phyloP scores from a whole-genome alignment of 2,329 filamentous ascomycete species.

The Hypoxylon sp. region DNA sequence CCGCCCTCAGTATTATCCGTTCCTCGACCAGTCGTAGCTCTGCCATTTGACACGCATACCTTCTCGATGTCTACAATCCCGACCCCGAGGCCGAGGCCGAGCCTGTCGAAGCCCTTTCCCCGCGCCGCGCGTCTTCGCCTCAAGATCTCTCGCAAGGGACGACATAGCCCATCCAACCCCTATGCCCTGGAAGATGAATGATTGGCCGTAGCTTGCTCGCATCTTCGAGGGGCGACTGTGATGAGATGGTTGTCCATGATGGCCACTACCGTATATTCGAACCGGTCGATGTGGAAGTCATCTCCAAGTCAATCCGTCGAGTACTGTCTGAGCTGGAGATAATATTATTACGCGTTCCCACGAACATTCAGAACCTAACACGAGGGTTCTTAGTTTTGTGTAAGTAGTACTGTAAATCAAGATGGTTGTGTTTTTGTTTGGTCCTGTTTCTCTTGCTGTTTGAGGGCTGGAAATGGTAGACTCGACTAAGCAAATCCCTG shows the following conservation, averaged over 20 bases:
- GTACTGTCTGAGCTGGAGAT: constrained; percentile 16
- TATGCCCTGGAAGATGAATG: constrained; percentile 7
- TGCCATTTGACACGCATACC: constrained; percentile 10
- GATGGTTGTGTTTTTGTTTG: background rate
- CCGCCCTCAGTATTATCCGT: background rate
- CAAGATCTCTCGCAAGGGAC: constrained; percentile 13
- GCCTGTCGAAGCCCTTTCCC: background rate
- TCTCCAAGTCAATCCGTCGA: constrained; percentile 15
- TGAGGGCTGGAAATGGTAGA: background rate
- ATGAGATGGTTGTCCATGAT: constrained; percentile 21
- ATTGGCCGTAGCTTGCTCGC: constrained; percentile 16
- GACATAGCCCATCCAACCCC: constrained; percentile 4
- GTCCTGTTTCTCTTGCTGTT: background rate
- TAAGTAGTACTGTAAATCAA: background rate
- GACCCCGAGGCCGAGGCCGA: too few species aligned
- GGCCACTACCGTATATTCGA: constrained; percentile 27
- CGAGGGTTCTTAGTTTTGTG: background rate
- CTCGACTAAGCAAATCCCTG: background rate
- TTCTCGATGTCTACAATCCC: constrained; percentile 10
- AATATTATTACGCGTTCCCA: constrained; percentile 1
- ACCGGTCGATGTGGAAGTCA: constrained; percentile 12
- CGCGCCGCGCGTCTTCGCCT: constrained; percentile 14
- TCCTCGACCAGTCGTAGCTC: constrained; percentile 12
- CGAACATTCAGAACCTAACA: background rate
- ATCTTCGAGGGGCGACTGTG: constrained; percentile 2